phyloP scores from a whole-genome alignment of 2,329 filamentous ascomycete genomes.

The Chrysoporthe deuterocubensis region DNA sequence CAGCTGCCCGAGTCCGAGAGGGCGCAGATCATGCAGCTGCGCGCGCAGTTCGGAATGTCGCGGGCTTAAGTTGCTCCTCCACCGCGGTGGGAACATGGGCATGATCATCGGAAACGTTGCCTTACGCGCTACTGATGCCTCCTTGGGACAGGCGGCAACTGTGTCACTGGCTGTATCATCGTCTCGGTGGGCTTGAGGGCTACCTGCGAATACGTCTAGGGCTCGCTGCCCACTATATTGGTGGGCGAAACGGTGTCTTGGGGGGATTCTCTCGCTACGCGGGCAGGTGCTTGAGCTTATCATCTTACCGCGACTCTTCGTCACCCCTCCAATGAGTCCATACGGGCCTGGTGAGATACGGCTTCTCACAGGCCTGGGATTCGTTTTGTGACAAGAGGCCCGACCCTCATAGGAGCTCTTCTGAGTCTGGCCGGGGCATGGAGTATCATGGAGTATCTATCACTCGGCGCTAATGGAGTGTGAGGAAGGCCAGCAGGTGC shows the following conservation, averaged over 20 bases:
- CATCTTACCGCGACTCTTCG: too few relatives aligned
- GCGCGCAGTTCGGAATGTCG: constrained; percentile 48
- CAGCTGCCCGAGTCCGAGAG: constrained; percentile 75
- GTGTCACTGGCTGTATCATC: not conserved
- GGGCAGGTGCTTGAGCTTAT: too few relatives aligned
- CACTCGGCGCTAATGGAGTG: not conserved
- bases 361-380: too few relatives aligned
- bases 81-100: not conserved
- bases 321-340: too few relatives aligned
- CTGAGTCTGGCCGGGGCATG: too few relatives aligned
- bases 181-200: not conserved
- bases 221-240: too few relatives aligned
- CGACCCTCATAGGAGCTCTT: not conserved
- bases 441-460: not conserved
- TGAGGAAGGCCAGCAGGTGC: not conserved
- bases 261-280: too few relatives aligned
- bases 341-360: too few relatives aligned
- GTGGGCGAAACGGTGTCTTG: too few relatives aligned
- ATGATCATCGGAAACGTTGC: too few relatives aligned
- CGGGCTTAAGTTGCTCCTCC: constrained; percentile 2
- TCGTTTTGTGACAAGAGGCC: too few relatives aligned
- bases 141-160: not conserved
- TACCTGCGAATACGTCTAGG: too few relatives aligned
- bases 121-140: not conserved
- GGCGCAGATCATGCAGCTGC: constrained; percentile 77